phyloP scores from a whole-genome alignment of 345 rosid genomes.

The Laguncularia racemosa region DNA sequence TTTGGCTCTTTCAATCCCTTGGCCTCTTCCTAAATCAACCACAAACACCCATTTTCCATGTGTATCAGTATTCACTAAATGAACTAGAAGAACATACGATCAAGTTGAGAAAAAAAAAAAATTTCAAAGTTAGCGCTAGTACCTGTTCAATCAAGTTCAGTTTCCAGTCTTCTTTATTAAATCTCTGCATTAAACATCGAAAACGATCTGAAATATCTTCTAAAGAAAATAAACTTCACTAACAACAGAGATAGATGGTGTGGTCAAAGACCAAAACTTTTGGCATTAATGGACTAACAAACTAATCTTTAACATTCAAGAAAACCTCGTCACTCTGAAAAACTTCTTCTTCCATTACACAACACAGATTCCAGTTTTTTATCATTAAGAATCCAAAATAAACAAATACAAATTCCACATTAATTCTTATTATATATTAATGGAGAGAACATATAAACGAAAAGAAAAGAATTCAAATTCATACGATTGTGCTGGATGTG shows the following conservation, averaged over 20 bases:
- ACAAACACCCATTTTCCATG: conserved; percentile 5
- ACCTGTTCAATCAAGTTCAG: conserved; percentile 66
- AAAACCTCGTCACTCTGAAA: too few species aligned
- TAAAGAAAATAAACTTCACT: not conserved
- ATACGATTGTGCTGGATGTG: conserved; percentile 48
- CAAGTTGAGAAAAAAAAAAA: not conserved
- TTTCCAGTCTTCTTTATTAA: conserved; percentile 31
- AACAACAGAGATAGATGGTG: too few species aligned
- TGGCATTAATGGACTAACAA: too few species aligned
- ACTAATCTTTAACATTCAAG: too few species aligned
- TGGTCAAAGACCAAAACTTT: too few species aligned
- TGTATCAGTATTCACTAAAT: conserved; percentile 3
- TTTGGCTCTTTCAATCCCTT: conserved; percentile 65
- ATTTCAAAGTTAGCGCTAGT: conserved; percentile 9
- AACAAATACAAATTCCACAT: too few species aligned
- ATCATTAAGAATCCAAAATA: too few species aligned
- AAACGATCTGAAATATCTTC: not conserved
- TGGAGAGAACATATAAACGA: not conserved
- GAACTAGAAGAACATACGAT: not conserved
- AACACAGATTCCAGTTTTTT: too few species aligned
- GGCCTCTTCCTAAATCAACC: conserved; percentile 50
- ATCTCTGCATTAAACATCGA: conserved; percentile 49
- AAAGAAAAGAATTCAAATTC: conserved; percentile 14
- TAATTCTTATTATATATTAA: too few species aligned
- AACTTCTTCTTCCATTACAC: too few species aligned